Base-by-base conservation (phyloP, 2,329 filamentous ascomycete species). In the Calycina herbarum region DNA sequence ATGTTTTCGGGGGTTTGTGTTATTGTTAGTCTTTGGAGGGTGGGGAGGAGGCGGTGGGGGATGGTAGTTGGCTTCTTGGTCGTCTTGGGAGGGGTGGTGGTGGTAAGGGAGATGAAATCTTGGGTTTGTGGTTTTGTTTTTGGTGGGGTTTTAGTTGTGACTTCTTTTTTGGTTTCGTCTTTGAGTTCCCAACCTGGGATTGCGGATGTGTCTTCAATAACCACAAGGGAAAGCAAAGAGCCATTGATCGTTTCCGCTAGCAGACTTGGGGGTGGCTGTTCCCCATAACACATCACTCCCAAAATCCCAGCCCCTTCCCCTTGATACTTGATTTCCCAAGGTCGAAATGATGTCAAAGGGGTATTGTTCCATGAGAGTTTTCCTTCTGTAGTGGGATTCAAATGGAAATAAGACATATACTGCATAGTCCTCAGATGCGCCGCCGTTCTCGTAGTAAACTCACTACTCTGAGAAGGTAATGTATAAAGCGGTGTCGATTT, bases 331-430 rank as follows among this genome's bases (percentile, higher is more conserved):
- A 93, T 85, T 45, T 86, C 77, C 82, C 86, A 88, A 0, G 91
- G 91, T 0, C 81, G 76, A 7, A 83, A 71, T 0, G 80, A 78
- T 0, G 85, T 85, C 8, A 94, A 77, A 0, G 89, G 79, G 0
- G 81, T 66, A 61, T 83, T 78, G 85, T 87, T 91, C 57, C 74
- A 76, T 59, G 62, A 69, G 67, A 68, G 54, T 61, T 51, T n/a
- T 3, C 66, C 66, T 65, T 66, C 71, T 60, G 54, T 70, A 58
- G 33, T 63, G 48, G 66, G 58, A 20, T 77, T 73, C 10, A 80
- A 69, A 73, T 94, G 92, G 72, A 94, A 92, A 71, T 94, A 94
- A 0, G 90, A 89, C 82, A 93, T 88, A n/a, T 83, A 86, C 70
- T 93, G 90, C 89, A 94, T 93, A 5, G 84, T 83, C 61, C 90